Base-by-base conservation (phyloP, 306 rosid genomes). In the Hippophae tibetana region DNA sequence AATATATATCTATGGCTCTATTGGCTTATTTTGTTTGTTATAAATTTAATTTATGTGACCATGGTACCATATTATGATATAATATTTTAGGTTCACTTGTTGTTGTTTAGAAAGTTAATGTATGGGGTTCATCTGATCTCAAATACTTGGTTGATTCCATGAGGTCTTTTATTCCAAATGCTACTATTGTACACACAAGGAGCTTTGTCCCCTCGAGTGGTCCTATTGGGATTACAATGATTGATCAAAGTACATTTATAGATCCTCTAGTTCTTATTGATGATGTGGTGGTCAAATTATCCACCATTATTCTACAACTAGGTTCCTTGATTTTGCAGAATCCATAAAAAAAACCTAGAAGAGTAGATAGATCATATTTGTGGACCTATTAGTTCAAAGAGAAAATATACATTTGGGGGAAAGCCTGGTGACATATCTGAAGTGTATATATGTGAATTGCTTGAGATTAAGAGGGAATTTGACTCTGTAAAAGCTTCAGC, bases 401-500 rank as follows among this genome's bases (percentile, higher is more conserved):
- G 61, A 8, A 68, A 67, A 68, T 58, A 45, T 48, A 54, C 59
- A 61, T 60, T 74, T 43, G 50, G 48, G 46, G 69, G 52, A 70
- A 83, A 85, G 74, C 85, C 86, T 62, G 93, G 95, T 45, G 98
- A 92, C 67, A 78, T 81, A 83, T 87, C 96, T 78, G 96, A 87
- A n/a, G 74, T 87, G 38, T 92, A 92, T 76, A 61, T 87, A 52
- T 85, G 95, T 51, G 95, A 92, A 73, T 80, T 92, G 68, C 82
- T 96, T 58, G 95, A 92, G 76, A 80, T 87, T 55, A 79, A 76
- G 78, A 96, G 98, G 58, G 87, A 83, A 57, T 92, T 92, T 69
- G 84, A 85, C 75, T 84, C 75, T 7, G 79, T 46, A 50, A 92
- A 85, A 80, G 98, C 98, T 31, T 65, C 58, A 60, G 87, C 87